These are phyloP conservation scores for Brassica hybrid DNA, from an alignment of 441 rosid species.

Conservation along the genomic window DNA sequence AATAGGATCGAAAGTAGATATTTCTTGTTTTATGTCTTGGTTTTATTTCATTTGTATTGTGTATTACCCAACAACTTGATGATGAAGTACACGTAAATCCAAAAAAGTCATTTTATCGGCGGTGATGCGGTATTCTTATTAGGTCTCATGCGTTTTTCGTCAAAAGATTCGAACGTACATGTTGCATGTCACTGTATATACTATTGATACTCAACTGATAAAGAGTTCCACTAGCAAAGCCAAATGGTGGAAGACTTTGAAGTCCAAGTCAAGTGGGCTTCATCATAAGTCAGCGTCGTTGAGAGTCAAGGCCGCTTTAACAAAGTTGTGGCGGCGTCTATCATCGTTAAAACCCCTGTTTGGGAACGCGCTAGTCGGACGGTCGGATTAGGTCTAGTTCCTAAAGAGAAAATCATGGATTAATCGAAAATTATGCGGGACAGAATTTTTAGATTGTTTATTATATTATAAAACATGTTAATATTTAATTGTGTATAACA, in stretches of 20 bases:
- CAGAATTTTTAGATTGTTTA: too few species aligned
- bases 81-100: background rate
- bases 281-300: slow-evolving; percentile 3
- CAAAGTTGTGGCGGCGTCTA: slow-evolving; percentile 14
- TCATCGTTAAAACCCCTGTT: background rate
- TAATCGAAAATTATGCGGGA: too few species aligned
- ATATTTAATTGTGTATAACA: too few species aligned
- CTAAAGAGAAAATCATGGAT: too few species aligned
- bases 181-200: background rate
- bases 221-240: slow-evolving; percentile 25
- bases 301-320: background rate
- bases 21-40: background rate
- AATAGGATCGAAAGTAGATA: background rate
- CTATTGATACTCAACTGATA: slow-evolving; percentile 6
- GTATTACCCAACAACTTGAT: background rate
- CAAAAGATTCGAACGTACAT: background rate
- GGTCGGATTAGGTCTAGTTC: too few species aligned
- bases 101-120: background rate
- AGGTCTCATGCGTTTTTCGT: background rate
- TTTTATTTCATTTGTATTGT: background rate
- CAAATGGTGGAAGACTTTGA: slow-evolving; percentile 31
- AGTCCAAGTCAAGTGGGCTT: slow-evolving; percentile 30
- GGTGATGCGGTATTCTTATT: background rate
- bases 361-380: too few species aligned
- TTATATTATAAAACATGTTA: too few species aligned